phyloP scores from a whole-genome alignment of 257 asterid genomes.

The Nicotiana knightiana region DNA sequence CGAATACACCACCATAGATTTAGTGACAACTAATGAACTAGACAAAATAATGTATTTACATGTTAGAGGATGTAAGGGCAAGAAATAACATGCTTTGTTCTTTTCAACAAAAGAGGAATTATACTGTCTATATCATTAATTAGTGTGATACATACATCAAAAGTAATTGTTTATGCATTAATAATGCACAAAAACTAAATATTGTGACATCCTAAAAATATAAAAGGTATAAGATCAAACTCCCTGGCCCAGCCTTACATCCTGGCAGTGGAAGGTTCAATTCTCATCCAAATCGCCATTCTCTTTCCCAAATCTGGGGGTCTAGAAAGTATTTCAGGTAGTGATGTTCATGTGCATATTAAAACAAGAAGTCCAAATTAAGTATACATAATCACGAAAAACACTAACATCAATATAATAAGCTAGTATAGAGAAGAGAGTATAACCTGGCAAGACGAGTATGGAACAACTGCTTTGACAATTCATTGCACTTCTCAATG shows the following conservation, averaged over 20 bases:
- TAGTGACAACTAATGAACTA: background rate
- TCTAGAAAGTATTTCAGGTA: background rate
- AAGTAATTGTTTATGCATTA: too few species aligned
- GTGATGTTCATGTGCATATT: background rate
- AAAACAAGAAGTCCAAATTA: background rate
- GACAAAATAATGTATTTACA: background rate
- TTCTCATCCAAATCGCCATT: background rate
- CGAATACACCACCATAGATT: background rate
- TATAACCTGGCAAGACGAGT: conserved; percentile 69
- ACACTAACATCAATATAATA: background rate
- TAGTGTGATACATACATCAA: background rate
- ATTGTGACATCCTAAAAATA: too few species aligned
- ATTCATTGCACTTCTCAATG: conserved; percentile 50
- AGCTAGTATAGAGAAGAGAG: background rate
- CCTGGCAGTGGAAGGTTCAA: background rate
- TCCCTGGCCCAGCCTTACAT: background rate
- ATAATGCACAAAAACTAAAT: too few species aligned
- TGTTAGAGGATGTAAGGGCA: too few species aligned
- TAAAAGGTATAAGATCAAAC: too few species aligned
- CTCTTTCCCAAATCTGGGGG: background rate
- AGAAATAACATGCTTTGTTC: background rate
- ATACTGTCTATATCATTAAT: too few species aligned
- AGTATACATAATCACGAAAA: background rate
- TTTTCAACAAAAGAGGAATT: background rate
- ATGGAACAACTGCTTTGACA: conserved; percentile 54